Conservation (phyloP, 2,329 filamentous ascomycete species). For the Colletotrichum sp. region DNA sequence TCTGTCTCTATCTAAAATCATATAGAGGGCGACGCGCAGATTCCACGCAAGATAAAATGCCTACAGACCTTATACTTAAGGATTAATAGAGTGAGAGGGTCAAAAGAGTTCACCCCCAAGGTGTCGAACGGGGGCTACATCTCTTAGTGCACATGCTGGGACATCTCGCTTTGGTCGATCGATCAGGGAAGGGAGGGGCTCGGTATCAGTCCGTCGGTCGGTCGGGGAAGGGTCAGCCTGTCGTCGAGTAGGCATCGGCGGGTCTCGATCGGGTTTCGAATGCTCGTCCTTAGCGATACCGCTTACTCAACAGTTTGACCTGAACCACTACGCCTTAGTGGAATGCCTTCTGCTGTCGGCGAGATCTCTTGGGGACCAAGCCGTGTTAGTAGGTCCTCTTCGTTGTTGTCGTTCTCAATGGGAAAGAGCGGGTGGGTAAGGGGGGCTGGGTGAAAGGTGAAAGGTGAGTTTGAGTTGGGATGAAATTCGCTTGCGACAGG, state of each 20-base stretch:
- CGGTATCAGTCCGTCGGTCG: neutral
- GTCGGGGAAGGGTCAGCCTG: neutral
- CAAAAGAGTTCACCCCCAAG: neutral
- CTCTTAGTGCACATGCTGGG: neutral
- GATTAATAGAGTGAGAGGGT: neutral
- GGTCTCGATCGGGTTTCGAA: neutral
- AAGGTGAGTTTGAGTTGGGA: neutral
- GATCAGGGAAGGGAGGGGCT: neutral
- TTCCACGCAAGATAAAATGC: neutral
- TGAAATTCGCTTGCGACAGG: neutral
- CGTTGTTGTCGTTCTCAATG: neutral
- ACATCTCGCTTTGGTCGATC: neutral
- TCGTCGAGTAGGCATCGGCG: neutral
- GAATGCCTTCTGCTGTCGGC: neutral
- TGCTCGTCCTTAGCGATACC: neutral
- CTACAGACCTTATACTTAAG: neutral
- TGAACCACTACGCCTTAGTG: neutral
- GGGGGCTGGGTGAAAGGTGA: neutral
- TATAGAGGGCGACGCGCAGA: accelerated
- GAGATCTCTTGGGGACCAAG: neutral
- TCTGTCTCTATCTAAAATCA: neutral
- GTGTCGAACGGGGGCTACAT: neutral
- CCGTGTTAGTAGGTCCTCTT: neutral
- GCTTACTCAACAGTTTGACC: neutral
- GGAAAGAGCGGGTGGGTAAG: neutral